phyloP scores from a whole-genome alignment of 2,329 filamentous ascomycete genomes.

The Leptosphaerulina australis region DNA sequence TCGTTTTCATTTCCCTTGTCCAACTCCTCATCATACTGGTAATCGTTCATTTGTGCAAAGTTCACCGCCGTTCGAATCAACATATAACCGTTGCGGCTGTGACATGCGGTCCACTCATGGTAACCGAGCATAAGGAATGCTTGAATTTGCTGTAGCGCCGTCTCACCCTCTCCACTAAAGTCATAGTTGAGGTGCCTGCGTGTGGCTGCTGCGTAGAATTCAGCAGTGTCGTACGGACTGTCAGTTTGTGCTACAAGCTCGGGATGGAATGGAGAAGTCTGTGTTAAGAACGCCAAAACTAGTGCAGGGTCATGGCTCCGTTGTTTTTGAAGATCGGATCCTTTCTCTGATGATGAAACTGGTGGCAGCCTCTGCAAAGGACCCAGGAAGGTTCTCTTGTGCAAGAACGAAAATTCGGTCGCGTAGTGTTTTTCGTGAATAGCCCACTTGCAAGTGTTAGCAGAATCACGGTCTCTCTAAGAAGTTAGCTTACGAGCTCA shows the following conservation, averaged over 20 bases:
- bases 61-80: constrained; percentile 65
- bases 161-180: constrained; percentile 27
- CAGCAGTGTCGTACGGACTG: constrained; percentile 51
- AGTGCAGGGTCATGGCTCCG: constrained; percentile 58
- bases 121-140: constrained; percentile 73
- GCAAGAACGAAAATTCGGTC: constrained; percentile 73
- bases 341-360: constrained; percentile 41
- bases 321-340: constrained; percentile 36
- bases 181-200: constrained; percentile 52
- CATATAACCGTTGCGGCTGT: constrained; percentile 68
- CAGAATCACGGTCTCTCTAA: background rate
- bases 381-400: constrained; percentile 66
- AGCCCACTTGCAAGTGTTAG: constrained; percentile 56
- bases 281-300: constrained; percentile 69
- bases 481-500: constrained; percentile 56
- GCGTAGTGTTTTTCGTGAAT: constrained; percentile 75
- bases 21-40: constrained; percentile 37
- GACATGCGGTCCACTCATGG: constrained; percentile 72
- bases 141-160: constrained; percentile 68
- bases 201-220: constrained; percentile 68
- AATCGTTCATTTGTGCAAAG: constrained; percentile 57
- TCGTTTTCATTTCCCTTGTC: constrained; percentile 29
- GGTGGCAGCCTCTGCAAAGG: constrained; percentile 32
- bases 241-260: constrained; percentile 44
- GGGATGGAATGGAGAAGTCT: constrained; percentile 73